A percentile compares a stretch with the other conserved stretches of the same genome.
These are phyloP conservation scores for Pichia cactophila DNA, from an alignment of 1,139 yeast species.

Conservation along the genomic window DNA sequence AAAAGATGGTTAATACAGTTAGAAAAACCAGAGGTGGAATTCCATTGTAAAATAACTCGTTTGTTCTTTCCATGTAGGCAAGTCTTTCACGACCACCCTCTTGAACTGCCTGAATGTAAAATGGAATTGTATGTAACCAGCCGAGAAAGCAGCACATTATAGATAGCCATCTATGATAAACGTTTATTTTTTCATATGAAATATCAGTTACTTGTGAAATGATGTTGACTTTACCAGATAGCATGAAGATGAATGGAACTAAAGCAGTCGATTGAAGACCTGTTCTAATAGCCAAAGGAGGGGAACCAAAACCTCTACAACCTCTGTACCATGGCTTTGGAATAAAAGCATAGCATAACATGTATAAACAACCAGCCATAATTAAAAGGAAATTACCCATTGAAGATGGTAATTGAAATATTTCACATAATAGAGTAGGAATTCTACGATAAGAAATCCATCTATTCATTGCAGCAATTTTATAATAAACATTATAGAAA, in stretches of 20 bases:
- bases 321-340: conserved; percentile 53
- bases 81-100: conserved; percentile 42
- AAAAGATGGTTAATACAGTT: conserved; percentile 39
- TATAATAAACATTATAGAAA: conserved; percentile 16
- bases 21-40: conserved; percentile 41
- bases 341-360: conserved; percentile 37
- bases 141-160: conserved; percentile 38
- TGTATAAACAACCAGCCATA: conserved; percentile 36
- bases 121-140: conserved; percentile 49
- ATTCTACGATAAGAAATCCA: conserved; percentile 43
- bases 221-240: conserved; percentile 48
- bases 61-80: conserved; percentile 12
- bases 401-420: conserved; percentile 45
- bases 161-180: conserved; percentile 43
- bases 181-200: conserved; percentile 48
- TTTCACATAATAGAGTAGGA: conserved; percentile 32
- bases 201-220: conserved; percentile 47
- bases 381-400: conserved; percentile 41
- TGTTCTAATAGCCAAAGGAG: conserved; percentile 54
- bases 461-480: conserved; percentile 34
- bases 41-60: conserved; percentile 28
- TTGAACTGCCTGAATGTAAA: conserved; percentile 36
- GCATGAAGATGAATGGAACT: conserved; percentile 43
- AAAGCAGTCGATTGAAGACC: conserved; percentile 48
- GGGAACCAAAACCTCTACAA: conserved; percentile 53